Evolutionary conservation across 1,139 yeast species (phyloP).

Genomic region (Blastobotrys proliferans): DNA sequence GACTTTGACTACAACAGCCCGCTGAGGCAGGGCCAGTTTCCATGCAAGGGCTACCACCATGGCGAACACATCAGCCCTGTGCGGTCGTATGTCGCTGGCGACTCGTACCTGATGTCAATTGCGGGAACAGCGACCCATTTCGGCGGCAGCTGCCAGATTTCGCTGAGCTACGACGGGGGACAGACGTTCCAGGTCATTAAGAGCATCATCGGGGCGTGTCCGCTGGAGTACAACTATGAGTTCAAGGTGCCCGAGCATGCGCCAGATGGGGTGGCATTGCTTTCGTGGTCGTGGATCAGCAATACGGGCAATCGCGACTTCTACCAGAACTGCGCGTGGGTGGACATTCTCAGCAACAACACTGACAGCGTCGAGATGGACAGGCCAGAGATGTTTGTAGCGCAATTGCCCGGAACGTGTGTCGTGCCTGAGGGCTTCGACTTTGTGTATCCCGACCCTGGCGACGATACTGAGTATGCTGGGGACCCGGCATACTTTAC

Average conservation of each 20-base stretch:
- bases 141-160: conserved; percentile 31
- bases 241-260: conserved; percentile 25
- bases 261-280: conserved; percentile 27
- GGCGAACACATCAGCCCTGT: conserved; percentile 22
- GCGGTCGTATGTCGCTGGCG: conserved; percentile 24
- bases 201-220: conserved; percentile 31
- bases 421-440: conserved; percentile 26
- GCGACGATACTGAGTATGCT: conserved; percentile 24
- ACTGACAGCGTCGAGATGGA: conserved; percentile 14
- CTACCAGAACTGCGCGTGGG: conserved; percentile 32
- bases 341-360: conserved; percentile 19
- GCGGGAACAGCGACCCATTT: conserved; percentile 27
- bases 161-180: conserved; percentile 29
- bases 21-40: conserved; percentile 19
- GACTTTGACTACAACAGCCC: conserved; percentile 27
- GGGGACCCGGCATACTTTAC: conserved; percentile 24
- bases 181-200: conserved; percentile 27
- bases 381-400: conserved; percentile 25
- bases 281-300: conserved; percentile 30
- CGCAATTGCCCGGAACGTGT: conserved; percentile 25
- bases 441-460: conserved; percentile 27
- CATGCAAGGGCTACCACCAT: conserved; percentile 29
- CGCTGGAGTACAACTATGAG: conserved; percentile 22
- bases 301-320: conserved; percentile 29
- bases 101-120: conserved; percentile 20